Conservation (phyloP, 768 basidiomycete species). For the Pisolithus sp. region DNA sequence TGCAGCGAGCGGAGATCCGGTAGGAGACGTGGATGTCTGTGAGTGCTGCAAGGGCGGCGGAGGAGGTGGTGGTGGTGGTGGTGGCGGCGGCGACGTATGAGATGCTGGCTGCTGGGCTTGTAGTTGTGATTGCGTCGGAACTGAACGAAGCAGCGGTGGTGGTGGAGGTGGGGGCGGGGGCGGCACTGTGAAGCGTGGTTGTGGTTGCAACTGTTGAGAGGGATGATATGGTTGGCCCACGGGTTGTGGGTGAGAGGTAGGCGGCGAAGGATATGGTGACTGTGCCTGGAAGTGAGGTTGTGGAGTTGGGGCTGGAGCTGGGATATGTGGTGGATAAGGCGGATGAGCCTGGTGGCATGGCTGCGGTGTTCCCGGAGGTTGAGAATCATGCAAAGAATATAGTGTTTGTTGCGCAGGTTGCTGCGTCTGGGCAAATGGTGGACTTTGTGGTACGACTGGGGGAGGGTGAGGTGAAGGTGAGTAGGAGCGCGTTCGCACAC, state of each 20-base stretch:
- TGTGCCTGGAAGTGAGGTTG: constrained; percentile 10
- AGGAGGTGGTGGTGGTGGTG: neutral
- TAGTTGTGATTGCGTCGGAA: neutral
- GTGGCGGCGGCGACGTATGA: neutral
- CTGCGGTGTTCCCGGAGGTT: constrained; percentile 9
- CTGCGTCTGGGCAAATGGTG: neutral
- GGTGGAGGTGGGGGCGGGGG: constrained; percentile 14
- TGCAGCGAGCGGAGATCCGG: constrained; percentile 2
- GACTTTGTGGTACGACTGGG: neutral
- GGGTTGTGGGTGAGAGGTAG: constrained; percentile 13
- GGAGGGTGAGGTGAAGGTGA: constrained; percentile 8
- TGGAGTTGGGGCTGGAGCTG: constrained; percentile 5
- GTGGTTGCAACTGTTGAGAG: constrained; percentile 11
- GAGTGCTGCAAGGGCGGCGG: neutral
- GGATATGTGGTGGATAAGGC: constrained; percentile 1
- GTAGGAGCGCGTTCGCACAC: constrained; percentile 7
- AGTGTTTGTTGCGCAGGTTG: constrained; percentile 10
- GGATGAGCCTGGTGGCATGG: constrained; percentile 12
- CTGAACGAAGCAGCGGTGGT: constrained; percentile 11
- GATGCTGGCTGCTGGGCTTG: neutral
- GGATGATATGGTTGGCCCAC: constrained; percentile 7
- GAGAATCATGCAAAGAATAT: constrained; percentile 10
- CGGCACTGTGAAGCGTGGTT: constrained; percentile 11
- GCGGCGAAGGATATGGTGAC: constrained; percentile 7
- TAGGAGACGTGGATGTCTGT: constrained; percentile 7